These are phyloP conservation scores for Petunia axillaris DNA, from an alignment of 257 asterid species.

Conservation along the genomic window DNA sequence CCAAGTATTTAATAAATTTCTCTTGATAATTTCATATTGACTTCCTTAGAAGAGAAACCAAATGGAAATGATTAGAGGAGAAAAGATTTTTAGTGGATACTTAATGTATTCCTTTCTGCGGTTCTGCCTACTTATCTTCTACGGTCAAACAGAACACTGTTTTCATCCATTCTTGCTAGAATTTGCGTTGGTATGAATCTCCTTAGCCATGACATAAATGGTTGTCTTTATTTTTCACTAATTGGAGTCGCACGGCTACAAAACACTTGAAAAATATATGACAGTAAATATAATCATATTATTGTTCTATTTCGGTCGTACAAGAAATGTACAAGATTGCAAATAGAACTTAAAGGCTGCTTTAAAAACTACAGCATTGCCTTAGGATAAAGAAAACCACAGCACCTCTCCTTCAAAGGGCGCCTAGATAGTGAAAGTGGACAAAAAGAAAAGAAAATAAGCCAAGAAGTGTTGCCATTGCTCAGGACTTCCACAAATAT, in stretches of 20 bases:
- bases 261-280: background rate
- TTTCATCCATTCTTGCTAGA: background rate
- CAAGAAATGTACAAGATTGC: background rate
- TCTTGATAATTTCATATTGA: background rate
- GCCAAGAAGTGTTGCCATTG: background rate
- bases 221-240: background rate
- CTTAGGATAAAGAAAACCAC: background rate
- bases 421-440: background rate
- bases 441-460: background rate
- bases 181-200: background rate
- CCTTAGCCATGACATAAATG: background rate
- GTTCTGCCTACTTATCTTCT: slow-evolving; percentile 8
- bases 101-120: too few species aligned
- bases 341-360: background rate
- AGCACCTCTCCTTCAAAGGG: background rate
- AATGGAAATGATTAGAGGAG: background rate
- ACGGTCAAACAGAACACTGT: background rate
- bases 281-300: background rate
- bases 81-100: background rate
- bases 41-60: background rate
- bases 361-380: background rate
- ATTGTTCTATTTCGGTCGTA: background rate
- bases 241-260: background rate
- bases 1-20: background rate
- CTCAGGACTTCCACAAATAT: background rate